Evolutionary conservation across 495 filamentous ascomycete genomes (phyloP), one percentile per base, ranked within the genome.

Genomic region (Penicillium cataractarum): DNA sequence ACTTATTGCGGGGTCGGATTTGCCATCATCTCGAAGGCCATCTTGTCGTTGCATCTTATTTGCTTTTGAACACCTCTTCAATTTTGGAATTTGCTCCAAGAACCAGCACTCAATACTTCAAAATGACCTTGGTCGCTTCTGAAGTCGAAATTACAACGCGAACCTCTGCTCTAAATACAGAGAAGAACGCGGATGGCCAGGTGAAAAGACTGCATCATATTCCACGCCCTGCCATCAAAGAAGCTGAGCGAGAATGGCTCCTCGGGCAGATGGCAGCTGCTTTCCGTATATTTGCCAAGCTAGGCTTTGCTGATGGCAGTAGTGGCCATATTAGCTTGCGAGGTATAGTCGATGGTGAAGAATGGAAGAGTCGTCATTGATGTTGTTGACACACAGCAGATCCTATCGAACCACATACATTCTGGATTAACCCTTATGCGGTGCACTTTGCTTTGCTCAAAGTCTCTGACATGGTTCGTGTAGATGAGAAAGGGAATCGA

Each of bases 271-370:
- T 86, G 84, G 82, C 84, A 7, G 85, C 79, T 6, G 81, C 78
- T 10, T 87, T 87, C 70, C 79, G 83, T 33, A 74, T 80, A 62
- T 86, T 85, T 62, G 80, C 84, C 0, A 78, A 82, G 44, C 74
- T 76, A 54, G 83, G 83, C 52, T 87, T 82, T 69, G 84, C 81
- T 12, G 86, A 88, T 72, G 85, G 87, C 22, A 81, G 83, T 69
- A 76, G 76, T 10, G 85, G 87, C 0, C 87, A 88, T 66, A 88
- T 89, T 62, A 67, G 58, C 42, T 35, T 70, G 32, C 61, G 67
- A 54, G 46, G 46, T 50, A 8, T 5, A 17, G 15, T 26, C n/a
- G 22, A n/a, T 15, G 5, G 7, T 31, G 4, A 1, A 17, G 15
- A 17, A 3, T 48, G 6, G 22, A 26, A 26, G 22, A 15, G 0